Evolutionary conservation across 495 filamentous ascomycete genomes (phyloP).

Genomic region (Daldinia decipiens): DNA sequence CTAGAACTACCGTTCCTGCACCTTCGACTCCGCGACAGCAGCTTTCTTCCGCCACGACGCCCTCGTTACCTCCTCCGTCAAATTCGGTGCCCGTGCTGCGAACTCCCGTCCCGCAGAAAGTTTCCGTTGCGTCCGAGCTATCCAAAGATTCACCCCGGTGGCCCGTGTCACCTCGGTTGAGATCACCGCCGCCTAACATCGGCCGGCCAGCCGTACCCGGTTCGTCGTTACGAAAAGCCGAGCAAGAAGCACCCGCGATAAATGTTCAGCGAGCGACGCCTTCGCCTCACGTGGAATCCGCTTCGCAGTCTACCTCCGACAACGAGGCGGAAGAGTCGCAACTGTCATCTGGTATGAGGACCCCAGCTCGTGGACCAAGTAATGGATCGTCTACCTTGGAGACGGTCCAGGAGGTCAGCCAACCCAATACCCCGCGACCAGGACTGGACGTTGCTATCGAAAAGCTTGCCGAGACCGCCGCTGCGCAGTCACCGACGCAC

Average conservation of each 20-base stretch:
- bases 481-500: conserved; percentile 53
- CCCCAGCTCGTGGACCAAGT: conserved; percentile 71
- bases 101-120: conserved; percentile 70
- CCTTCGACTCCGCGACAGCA: conserved; percentile 68
- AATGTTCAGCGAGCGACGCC: conserved; percentile 64
- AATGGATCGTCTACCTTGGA: conserved; percentile 78
- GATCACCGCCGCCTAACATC: conserved; percentile 71
- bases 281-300: conserved; percentile 52
- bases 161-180: conserved; percentile 72
- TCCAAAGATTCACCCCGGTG: conserved; percentile 68
- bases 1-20: conserved; percentile 63
- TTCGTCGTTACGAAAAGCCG: conserved; percentile 56
- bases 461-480: conserved; percentile 60
- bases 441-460: conserved; percentile 54
- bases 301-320: conserved; percentile 53
- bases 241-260: conserved; percentile 62
- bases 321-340: conserved; percentile 65
- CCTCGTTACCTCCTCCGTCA: conserved; percentile 64
- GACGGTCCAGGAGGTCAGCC: conserved; percentile 92
- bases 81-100: conserved; percentile 66
- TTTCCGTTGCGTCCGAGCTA: conserved; percentile 61
- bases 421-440: conserved; percentile 75
- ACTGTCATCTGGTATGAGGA: conserved; percentile 66
- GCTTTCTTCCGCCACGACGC: conserved; percentile 70
- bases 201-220: conserved; percentile 51